These are phyloP conservation scores for Cordyceps cicadae DNA, from an alignment of 2,329 filamentous ascomycete genomes.

Conservation along the genomic window DNA sequence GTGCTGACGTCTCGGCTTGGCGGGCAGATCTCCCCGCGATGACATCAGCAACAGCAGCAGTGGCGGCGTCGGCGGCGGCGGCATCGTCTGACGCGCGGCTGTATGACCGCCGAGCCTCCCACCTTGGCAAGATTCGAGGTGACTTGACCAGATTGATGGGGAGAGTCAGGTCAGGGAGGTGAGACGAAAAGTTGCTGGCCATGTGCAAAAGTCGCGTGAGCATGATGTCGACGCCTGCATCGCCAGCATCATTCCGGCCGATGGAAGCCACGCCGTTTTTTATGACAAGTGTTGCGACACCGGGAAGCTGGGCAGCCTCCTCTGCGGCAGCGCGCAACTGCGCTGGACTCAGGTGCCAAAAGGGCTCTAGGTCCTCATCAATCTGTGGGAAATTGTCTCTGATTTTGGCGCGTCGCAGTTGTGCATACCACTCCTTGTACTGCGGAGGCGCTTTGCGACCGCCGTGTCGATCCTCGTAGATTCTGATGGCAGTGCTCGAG, in stretches of 20 bases:
- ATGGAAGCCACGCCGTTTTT: slow-evolving; percentile 49
- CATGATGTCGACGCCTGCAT: slow-evolving; percentile 24
- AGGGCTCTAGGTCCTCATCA: slow-evolving; percentile 64
- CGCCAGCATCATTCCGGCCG: slow-evolving; percentile 26
- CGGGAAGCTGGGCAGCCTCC: slow-evolving; percentile 30
- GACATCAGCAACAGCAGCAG: slow-evolving; percentile 7
- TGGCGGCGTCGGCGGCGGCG: slow-evolving; percentile 5
- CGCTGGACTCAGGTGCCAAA: slow-evolving; percentile 64
- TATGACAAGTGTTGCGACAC: slow-evolving; percentile 47
- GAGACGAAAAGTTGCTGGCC: slow-evolving; percentile 61
- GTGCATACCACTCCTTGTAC: slow-evolving; percentile 79
- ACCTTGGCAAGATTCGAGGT: slow-evolving; percentile 40
- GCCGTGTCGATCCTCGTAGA: slow-evolving; percentile 46
- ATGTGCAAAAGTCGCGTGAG: slow-evolving; percentile 50
- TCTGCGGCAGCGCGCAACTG: slow-evolving; percentile 55
- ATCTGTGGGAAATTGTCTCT: slow-evolving; percentile 80
- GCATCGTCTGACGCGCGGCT: slow-evolving; percentile 7
- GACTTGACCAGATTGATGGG: slow-evolving; percentile 63
- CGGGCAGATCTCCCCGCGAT: slow-evolving; percentile 7
- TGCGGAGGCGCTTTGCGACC: slow-evolving; percentile 66
- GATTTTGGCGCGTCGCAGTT: slow-evolving; percentile 62
- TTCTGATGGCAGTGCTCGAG: slow-evolving; percentile 36
- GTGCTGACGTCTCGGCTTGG: slow-evolving; percentile 2
- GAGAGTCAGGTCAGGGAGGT: slow-evolving; percentile 75
- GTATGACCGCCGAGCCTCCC: slow-evolving; percentile 43